Conservation (phyloP, 108 stramenopile genomes). For the Nannochloropsis gaditana region DNA sequence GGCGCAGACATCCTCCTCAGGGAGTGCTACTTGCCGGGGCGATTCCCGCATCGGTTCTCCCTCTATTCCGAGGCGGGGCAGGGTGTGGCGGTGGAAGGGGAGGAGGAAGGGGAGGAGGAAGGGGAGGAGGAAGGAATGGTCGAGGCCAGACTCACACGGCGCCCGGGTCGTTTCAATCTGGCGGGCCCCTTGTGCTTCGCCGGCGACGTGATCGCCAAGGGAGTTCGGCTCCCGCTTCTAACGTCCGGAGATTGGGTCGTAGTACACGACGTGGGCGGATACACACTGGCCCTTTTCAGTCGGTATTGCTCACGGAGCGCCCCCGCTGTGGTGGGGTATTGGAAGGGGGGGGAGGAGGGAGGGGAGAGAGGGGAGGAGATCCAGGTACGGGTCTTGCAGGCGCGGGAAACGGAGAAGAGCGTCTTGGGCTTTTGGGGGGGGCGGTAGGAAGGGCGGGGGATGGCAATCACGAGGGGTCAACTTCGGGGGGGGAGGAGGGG, state of each 20-base stretch:
- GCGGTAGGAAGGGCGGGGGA: neutral
- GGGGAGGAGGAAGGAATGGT: neutral
- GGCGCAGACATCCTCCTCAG: slow-evolving; percentile 49
- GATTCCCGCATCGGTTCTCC: slow-evolving; percentile 46
- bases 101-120: slow-evolving; percentile 20
- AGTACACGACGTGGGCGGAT: slow-evolving; percentile 28
- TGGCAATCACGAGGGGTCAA: too few relatives aligned
- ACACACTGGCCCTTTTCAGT: slow-evolving; percentile 33
- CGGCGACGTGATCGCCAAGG: slow-evolving; percentile 40
- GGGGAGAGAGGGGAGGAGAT: neutral
- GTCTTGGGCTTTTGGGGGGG: neutral
- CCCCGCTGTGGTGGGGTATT: slow-evolving; percentile 31
- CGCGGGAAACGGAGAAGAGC: neutral
- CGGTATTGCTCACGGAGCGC: slow-evolving; percentile 31
- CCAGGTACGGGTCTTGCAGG: neutral
- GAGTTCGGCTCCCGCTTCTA: slow-evolving; percentile 22
- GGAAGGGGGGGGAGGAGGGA: slow-evolving; percentile 12
- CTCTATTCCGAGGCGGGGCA: slow-evolving; percentile 14
- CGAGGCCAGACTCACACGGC: neutral
- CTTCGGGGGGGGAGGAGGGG: too few relatives aligned
- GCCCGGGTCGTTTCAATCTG: slow-evolving; percentile 23
- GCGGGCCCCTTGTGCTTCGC: slow-evolving; percentile 47
- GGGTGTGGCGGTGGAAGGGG: neutral
- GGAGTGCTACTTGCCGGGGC: slow-evolving; percentile 37
- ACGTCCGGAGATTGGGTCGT: slow-evolving; percentile 22